Evolutionary conservation across 2,329 filamentous ascomycete genomes (phyloP).

Genomic region (Exserohilum turcica): DNA sequence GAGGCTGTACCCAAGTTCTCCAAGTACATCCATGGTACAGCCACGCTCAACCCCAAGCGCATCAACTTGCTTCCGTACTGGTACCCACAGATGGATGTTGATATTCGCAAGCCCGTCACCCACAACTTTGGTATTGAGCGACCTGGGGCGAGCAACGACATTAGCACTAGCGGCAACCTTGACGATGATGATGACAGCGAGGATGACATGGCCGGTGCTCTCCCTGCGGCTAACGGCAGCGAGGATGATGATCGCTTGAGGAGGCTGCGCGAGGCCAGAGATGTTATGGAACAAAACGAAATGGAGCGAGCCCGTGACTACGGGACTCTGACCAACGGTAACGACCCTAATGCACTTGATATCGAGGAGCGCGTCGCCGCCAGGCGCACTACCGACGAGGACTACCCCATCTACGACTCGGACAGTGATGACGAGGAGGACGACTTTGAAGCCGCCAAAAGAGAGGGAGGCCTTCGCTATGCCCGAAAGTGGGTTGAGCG

Average conservation of each 20-base stretch:
- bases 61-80: constrained; percentile 94
- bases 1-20: constrained; percentile 99
- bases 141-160: constrained; percentile 73
- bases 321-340: constrained; percentile 46
- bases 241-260: constrained; percentile 53
- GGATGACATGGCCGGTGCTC: constrained; percentile 47
- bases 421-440: constrained; percentile 80
- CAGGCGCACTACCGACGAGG: constrained; percentile 65
- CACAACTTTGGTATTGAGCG: constrained; percentile 91
- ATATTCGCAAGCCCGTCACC: constrained; percentile 90
- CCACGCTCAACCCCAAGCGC: constrained; percentile 80
- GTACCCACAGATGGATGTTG: constrained; percentile 97
- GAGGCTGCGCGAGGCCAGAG: constrained; percentile 57
- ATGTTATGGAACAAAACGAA: constrained; percentile 58
- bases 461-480: constrained; percentile 78
- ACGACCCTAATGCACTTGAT: constrained; percentile 62
- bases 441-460: constrained; percentile 75
- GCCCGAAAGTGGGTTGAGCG: constrained; percentile 59
- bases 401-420: constrained; percentile 89
- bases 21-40: constrained; percentile 97
- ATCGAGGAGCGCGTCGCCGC: constrained; percentile 81
- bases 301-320: constrained; percentile 56
- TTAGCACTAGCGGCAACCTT: constrained; percentile 76
- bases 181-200: constrained; percentile 77
- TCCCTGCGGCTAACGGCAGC: constrained; percentile 35